phyloP scores from a whole-genome alignment of 129 eudicot species.

The Artemisia annua region DNA sequence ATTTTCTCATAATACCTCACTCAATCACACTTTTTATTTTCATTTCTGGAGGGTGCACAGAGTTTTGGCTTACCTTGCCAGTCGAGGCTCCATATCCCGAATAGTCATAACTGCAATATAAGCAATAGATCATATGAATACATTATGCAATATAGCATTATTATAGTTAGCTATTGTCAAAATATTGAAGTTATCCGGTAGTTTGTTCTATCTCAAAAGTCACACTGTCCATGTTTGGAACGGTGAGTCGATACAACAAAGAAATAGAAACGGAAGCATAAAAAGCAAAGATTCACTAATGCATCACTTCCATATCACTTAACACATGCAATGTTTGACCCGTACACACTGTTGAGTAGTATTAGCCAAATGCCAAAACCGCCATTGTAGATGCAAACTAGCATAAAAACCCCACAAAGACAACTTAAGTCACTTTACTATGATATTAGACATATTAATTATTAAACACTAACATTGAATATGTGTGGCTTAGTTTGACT shows the following conservation, averaged over 20 bases:
- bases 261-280: neutral
- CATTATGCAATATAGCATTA: neutral
- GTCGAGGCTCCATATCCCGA: constrained; percentile 97
- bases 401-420: too few species aligned
- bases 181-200: neutral
- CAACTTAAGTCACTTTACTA: neutral
- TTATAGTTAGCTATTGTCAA: too few species aligned
- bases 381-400: neutral
- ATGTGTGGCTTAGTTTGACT: neutral
- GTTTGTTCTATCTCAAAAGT: neutral
- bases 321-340: constrained; percentile 9
- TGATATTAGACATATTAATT: neutral
- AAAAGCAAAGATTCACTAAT: neutral
- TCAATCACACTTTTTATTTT: neutral
- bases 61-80: constrained; percentile 74
- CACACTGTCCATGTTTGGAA: neutral
- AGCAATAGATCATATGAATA: constrained; percentile 15
- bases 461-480: neutral
- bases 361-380: neutral
- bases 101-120: constrained; percentile 86
- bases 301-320: neutral
- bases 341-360: neutral
- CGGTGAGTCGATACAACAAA: neutral
- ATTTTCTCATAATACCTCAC: neutral
- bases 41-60: neutral